phyloP scores from a whole-genome alignment of 345 rosid species.

The Pelargonium nanum region DNA sequence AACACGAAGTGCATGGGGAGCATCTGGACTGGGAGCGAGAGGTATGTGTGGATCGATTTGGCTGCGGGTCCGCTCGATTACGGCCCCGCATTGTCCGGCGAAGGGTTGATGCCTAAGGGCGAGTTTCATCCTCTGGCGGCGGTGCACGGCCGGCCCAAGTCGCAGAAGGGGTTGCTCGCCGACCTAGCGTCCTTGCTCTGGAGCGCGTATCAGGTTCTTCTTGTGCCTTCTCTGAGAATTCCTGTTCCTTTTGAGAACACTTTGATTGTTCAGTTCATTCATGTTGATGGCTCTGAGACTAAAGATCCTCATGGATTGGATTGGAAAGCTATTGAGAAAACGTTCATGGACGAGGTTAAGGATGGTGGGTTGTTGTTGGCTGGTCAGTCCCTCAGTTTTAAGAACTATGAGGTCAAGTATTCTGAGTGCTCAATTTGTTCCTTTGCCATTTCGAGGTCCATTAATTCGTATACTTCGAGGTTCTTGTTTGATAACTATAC shows the following conservation, averaged over 20 bases:
- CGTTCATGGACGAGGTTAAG: conserved; percentile 56
- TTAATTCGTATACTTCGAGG: conserved; percentile 84
- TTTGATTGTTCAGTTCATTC: conserved; percentile 70
- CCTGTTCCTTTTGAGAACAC: conserved; percentile 78
- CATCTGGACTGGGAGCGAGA: conserved; percentile 80
- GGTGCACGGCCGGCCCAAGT: conserved; percentile 77
- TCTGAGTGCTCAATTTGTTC: conserved; percentile 77
- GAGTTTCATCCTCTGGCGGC: conserved; percentile 90
- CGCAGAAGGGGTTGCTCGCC: conserved; percentile 62
- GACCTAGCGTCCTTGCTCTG: conserved; percentile 74
- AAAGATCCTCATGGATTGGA: conserved; percentile 49
- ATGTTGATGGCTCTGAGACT: conserved; percentile 50
- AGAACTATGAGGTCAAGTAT: conserved; percentile 44
- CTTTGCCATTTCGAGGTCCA: conserved; percentile 63
- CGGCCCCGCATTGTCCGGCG: conserved; percentile 90
- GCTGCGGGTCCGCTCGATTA: conserved; percentile 92
- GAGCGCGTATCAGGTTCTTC: conserved; percentile 87
- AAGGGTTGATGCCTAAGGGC: conserved; percentile 80
- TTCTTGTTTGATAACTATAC: conserved; percentile 93
- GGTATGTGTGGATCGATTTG: conserved; percentile 87
- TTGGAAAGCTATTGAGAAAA: conserved; percentile 53
- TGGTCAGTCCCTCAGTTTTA: conserved; percentile 64
- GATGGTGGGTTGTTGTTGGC: conserved; percentile 62
- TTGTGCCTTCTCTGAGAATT: conserved; percentile 81
- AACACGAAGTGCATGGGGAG: conserved; percentile 73